Conservation (phyloP, 2,329 filamentous ascomycete species). For the Talaromyces sp. region DNA sequence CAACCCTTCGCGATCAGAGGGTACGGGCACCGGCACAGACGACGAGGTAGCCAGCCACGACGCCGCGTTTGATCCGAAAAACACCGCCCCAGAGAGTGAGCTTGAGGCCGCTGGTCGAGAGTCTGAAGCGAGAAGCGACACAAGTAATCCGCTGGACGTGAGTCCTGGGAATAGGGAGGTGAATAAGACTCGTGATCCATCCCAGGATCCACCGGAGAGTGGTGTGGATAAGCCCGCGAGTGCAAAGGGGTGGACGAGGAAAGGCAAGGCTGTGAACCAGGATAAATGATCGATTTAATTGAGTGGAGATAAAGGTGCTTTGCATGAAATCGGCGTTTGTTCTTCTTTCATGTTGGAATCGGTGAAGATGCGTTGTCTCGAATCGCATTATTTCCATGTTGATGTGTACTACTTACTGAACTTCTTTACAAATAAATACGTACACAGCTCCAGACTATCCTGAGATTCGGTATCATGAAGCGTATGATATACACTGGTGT, state of each 20-base stretch:
- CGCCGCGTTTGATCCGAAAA: slow-evolving; percentile 66
- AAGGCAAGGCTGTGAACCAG: slow-evolving; percentile 27
- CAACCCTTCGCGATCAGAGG: slow-evolving; percentile 63
- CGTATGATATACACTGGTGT: background rate
- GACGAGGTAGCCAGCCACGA: slow-evolving; percentile 56
- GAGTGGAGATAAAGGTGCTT: background rate
- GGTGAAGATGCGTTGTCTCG: background rate
- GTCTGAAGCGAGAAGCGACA: slow-evolving; percentile 38
- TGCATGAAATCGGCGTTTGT: background rate
- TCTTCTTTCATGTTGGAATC: background rate
- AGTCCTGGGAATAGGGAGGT: slow-evolving; percentile 61
- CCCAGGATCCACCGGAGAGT: slow-evolving; percentile 45
- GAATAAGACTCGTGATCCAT: slow-evolving; percentile 47
- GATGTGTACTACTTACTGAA: background rate
- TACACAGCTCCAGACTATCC: background rate
- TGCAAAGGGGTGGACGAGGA: slow-evolving; percentile 35
- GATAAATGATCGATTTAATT: background rate
- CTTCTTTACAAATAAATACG: background rate
- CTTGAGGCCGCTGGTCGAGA: slow-evolving; percentile 34
- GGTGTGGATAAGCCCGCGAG: slow-evolving; percentile 39
- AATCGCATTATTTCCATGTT: background rate
- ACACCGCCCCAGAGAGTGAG: slow-evolving; percentile 64
- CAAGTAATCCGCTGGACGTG: slow-evolving; percentile 54
- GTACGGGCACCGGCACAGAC: slow-evolving; percentile 65
- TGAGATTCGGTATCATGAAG: background rate